phyloP scores from a whole-genome alignment of 805 yeast species.

The Teunomyces atbi region DNA sequence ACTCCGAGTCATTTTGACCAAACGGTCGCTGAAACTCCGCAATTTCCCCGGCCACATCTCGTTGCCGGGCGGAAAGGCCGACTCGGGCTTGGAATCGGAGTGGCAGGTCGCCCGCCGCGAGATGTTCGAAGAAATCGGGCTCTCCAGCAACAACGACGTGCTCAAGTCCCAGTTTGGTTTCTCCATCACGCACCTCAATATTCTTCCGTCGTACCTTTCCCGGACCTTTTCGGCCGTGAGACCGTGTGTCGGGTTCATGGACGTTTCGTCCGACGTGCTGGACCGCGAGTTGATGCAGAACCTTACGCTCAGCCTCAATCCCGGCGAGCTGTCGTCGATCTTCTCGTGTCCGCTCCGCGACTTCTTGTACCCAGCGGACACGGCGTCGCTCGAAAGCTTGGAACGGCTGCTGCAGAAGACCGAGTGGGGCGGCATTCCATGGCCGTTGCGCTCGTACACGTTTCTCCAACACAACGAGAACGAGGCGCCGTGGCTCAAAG shows the following conservation, averaged over 20 bases:
- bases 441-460: constrained; percentile 62
- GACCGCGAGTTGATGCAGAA: constrained; percentile 21
- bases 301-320: constrained; percentile 54
- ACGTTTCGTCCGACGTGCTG: constrained; percentile 24
- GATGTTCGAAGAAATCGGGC: constrained; percentile 83
- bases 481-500: constrained; percentile 65
- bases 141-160: constrained; percentile 47
- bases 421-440: constrained; percentile 71
- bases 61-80: constrained; percentile 93
- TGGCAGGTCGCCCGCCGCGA: constrained; percentile 80
- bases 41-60: constrained; percentile 89
- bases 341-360: constrained; percentile 71
- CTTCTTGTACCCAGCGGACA: constrained; percentile 37
- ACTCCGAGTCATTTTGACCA: constrained; percentile 73
- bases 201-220: constrained; percentile 77
- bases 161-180: constrained; percentile 50
- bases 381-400: constrained; percentile 25
- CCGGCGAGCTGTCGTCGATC: constrained; percentile 72
- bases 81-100: constrained; percentile 59
- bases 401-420: constrained; percentile 34
- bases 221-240: constrained; percentile 79
- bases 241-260: constrained; percentile 72
- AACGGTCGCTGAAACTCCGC: constrained; percentile 65
- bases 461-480: constrained; percentile 53
- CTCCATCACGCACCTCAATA: constrained; percentile 56